Evolutionary conservation across 768 basidiomycete species (phyloP), one percentile per base, ranked within the genome.

Genomic region (Polyporus arcularius): DNA sequence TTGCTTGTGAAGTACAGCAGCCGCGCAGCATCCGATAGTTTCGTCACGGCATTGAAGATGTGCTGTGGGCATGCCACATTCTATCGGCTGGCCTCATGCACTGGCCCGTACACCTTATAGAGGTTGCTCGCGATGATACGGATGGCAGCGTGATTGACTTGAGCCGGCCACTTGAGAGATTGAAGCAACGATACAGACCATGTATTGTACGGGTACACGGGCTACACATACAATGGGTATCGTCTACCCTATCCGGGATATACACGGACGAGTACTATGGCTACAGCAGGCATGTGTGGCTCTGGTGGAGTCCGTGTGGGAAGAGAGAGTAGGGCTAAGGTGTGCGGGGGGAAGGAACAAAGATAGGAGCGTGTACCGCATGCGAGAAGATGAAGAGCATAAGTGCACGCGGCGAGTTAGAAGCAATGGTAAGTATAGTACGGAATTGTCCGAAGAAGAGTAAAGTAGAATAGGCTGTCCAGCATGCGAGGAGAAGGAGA

Each of bases 401-500:
- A 57, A 63, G 61, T 61, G 67, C 58, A 60, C 63, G 63, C 50
- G 58, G 53, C 41, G 45, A 35, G 39, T 43, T 28, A 31, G 31
- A 28, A 39, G 45, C 53, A 57, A 42, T 6, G n/a, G 42, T 26
- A 45, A 46, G 50, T 49, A 43, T 18, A 18, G 53, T 53, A 62
- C 42, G 50, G 15, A 49, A 47, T 53, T 49, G 50, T 6, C 11
- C 51, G 41, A 39, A 59, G 49, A 57, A 52, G 46, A 40, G 21
- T 26, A 39, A 30, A 47, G 63, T 61, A 46, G 55, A 54, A 55
- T 67, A 67, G 67, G 47, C 58, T 67, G 67, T 67, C 67, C 67
- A 65, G 67, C 67, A 65, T 63, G 57, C 51, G 53, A 40, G 26
- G 50, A 55, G 35, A 46, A 55, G 35, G 41, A 50, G 59, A 61